phyloP scores from a whole-genome alignment of 2,329 filamentous ascomycete genomes.

The Neonectria punicea region DNA sequence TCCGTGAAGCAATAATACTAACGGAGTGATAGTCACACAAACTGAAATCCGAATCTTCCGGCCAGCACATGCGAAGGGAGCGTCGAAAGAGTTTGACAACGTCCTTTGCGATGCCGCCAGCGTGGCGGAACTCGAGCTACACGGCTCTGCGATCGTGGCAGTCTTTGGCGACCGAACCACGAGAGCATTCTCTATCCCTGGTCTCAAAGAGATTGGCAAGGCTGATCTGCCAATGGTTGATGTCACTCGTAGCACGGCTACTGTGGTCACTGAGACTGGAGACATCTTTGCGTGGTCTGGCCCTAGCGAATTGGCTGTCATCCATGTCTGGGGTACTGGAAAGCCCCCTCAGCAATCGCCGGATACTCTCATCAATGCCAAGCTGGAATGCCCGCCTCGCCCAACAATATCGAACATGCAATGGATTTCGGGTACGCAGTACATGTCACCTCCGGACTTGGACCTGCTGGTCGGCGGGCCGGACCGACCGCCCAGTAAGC shows the following conservation, averaged over 20 bases:
- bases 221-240: slow-evolving; percentile 77
- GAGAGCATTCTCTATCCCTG: slow-evolving; percentile 87
- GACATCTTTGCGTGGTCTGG: slow-evolving; percentile 90
- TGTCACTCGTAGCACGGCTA: slow-evolving; percentile 73
- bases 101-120: slow-evolving; percentile 82
- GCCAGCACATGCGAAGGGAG: slow-evolving; percentile 87
- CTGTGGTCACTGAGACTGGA: slow-evolving; percentile 79
- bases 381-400: slow-evolving; percentile 77
- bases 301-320: slow-evolving; percentile 82
- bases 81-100: slow-evolving; percentile 88
- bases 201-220: slow-evolving; percentile 82
- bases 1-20: slow-evolving; percentile 30
- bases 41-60: slow-evolving; percentile 90
- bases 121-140: slow-evolving; percentile 78
- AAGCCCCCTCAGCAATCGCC: slow-evolving; percentile 68
- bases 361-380: slow-evolving; percentile 84
- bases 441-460: slow-evolving; percentile 86
- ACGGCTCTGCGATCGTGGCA: slow-evolving; percentile 82
- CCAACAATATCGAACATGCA: slow-evolving; percentile 96
- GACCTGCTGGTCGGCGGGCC: slow-evolving; percentile 91
- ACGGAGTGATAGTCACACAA: slow-evolving; percentile 62
- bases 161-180: slow-evolving; percentile 85
- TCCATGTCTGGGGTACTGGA: slow-evolving; percentile 87
- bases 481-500: slow-evolving; percentile 86
- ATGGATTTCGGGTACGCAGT: slow-evolving; percentile 96